These are phyloP conservation scores for Kalaharituber pfeilii DNA, from an alignment of 2,329 filamentous ascomycete species.

Conservation along the genomic window DNA sequence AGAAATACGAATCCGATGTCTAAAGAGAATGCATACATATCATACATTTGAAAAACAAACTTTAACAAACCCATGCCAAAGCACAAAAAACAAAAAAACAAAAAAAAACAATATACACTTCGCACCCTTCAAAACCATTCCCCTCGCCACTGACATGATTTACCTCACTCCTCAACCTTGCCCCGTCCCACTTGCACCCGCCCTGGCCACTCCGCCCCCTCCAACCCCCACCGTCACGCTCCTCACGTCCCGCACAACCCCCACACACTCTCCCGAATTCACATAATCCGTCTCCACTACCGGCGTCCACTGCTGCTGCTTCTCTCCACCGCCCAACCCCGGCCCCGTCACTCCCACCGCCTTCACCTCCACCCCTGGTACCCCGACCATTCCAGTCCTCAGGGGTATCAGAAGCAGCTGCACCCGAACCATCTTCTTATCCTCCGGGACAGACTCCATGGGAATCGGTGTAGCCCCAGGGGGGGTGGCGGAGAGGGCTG, in stretches of 20 bases:
- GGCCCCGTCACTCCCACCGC: constrained; percentile 28
- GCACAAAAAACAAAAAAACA: too few relatives aligned
- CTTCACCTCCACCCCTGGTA: constrained; percentile 37
- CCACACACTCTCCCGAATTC: not conserved
- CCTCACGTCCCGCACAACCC: not conserved
- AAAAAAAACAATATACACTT: too few relatives aligned
- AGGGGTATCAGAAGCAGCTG: constrained; percentile 61
- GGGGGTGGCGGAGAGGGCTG: constrained; percentile 22
- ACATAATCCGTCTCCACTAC: not conserved
- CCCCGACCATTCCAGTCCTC: constrained; percentile 51
- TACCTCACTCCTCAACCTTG: too few relatives aligned
- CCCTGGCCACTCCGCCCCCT: not conserved
- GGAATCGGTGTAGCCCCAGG: constrained; percentile 19
- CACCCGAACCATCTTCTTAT: constrained; percentile 60
- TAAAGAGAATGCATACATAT: too few relatives aligned
- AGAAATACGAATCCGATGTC: too few relatives aligned
- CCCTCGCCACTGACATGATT: too few relatives aligned
- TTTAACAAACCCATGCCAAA: too few relatives aligned
- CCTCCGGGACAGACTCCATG: constrained; percentile 45
- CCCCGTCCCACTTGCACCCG: not conserved
- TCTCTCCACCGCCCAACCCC: constrained; percentile 32
- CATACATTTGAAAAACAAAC: too few relatives aligned
- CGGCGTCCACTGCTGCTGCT: constrained; percentile 33
- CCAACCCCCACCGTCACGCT: not conserved
- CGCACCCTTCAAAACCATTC: too few relatives aligned